Evolutionary conservation across 2,329 filamentous ascomycete species (phyloP), one percentile per base, ranked within the genome.

Genomic region (Diaporthe velutina): DNA sequence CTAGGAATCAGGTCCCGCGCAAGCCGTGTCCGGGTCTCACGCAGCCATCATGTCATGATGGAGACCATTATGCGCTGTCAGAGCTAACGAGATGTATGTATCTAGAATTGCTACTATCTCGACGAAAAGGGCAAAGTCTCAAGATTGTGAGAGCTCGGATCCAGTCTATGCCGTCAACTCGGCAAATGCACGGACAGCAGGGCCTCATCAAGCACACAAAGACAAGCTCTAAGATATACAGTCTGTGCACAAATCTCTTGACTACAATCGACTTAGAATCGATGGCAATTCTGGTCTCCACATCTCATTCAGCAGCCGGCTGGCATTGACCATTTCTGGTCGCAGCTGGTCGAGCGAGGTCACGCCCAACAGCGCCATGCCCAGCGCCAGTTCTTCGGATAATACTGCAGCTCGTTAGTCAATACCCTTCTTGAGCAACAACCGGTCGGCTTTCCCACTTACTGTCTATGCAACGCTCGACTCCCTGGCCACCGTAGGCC

Each of bases 361-460:
- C 50, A 90, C 86, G 2, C 88, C 88, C 28, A 87, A 79, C 22
- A 90, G 80, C 1, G 84, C 82, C 88, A 90, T 90, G 4, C 85
- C 85, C 0, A 83, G 85, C 88, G 73, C 70, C 48, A 73, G 28
- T 55, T 76, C 70, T 38, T 80, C 75, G 3, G 80, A 78, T 22
- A 79, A 61, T 10, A 82, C 79, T 33, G 50, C 12, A 28, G 22
- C 12, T 19, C 1, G 22, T n/a, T 25, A 42, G 42, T 64, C 48
- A 61, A 22, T 30, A 15, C 33, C 35, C 9, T 5, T 5, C 12
- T n/a, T 15, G 12, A 12, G 50, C 33, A 9, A 42, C 2, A 54
- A 13, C 38, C 52, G 38, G 22, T 19, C 13, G 76, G 22, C 48
- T 71, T 2, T 64, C 67, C 64, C 77, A 74, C 74, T 74, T 68